Conservation (phyloP, 2,329 filamentous ascomycete genomes). For the Fusarium nelsonii region DNA sequence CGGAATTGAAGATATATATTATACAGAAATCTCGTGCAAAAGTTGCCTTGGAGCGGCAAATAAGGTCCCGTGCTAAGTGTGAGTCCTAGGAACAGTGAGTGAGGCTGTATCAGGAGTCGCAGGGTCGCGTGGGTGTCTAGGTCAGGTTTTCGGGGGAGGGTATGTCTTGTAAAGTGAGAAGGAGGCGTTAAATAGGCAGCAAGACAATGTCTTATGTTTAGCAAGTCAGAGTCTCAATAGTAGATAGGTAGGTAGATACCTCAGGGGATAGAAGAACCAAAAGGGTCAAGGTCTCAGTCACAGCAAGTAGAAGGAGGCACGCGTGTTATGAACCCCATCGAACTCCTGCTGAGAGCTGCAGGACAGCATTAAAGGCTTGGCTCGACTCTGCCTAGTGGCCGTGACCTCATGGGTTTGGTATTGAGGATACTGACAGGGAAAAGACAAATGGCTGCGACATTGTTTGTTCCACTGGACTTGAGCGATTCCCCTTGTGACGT, state of each 20-base stretch:
- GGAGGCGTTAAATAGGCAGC: slow-evolving; percentile 18
- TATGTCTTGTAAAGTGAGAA: neutral
- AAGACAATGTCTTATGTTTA: slow-evolving; percentile 28
- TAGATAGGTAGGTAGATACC: neutral
- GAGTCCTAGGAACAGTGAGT: slow-evolving; percentile 29
- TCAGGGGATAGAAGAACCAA: neutral
- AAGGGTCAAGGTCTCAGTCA: slow-evolving; percentile 25
- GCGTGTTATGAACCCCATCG: neutral
- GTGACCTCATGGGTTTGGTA: slow-evolving; percentile 33
- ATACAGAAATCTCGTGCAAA: slow-evolving; percentile 6
- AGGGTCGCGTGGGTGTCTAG: slow-evolving; percentile 40
- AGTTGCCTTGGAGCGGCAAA: slow-evolving; percentile 13
- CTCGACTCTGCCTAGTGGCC: slow-evolving; percentile 4
- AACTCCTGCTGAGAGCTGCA: neutral
- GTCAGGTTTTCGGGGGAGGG: slow-evolving; percentile 32
- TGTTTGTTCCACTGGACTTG: slow-evolving; percentile 19
- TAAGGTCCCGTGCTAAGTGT: slow-evolving; percentile 36
- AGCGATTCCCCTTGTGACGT: slow-evolving; percentile 39
- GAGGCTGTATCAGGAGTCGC: slow-evolving; percentile 40
- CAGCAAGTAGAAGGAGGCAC: slow-evolving; percentile 20
- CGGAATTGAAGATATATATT: slow-evolving; percentile 11
- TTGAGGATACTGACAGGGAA: neutral
- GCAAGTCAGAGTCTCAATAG: neutral
- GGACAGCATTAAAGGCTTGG: slow-evolving; percentile 9
- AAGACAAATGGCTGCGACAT: slow-evolving; percentile 16